Percentiles rank a stretch among this genome's conserved stretches.
Conservation (phyloP, 495 filamentous ascomycete species). For the Xylona heveae region DNA sequence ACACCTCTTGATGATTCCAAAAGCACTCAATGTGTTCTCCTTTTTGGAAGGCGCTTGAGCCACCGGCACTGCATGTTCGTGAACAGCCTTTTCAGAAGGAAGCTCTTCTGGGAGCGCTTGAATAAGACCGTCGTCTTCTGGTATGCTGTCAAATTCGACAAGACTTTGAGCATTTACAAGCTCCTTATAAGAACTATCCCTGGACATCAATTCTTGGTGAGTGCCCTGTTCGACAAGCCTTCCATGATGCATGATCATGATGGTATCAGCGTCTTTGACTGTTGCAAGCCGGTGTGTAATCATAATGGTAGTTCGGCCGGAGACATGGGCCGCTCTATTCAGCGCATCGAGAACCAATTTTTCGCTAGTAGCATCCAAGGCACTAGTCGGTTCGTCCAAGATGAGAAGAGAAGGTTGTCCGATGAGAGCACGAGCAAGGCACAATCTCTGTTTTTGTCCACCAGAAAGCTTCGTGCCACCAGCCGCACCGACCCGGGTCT, state of each 20-base stretch:
- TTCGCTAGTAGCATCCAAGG: constrained; percentile 56
- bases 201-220: constrained; percentile 20
- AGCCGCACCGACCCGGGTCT: constrained; percentile 28
- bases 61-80: background rate
- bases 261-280: constrained; percentile 26
- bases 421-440: constrained; percentile 45
- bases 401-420: constrained; percentile 65
- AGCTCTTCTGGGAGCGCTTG: background rate
- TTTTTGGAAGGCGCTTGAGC: no score
- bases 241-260: constrained; percentile 29
- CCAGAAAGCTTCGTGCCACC: constrained; percentile 35
- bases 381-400: constrained; percentile 68
- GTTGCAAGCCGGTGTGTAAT: constrained; percentile 39
- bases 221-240: constrained; percentile 25
- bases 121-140: background rate
- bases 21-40: no score
- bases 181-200: constrained; percentile 23
- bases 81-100: background rate
- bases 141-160: background rate
- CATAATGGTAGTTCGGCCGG: constrained; percentile 17
- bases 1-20: no score
- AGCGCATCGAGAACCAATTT: constrained; percentile 35
- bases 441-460: constrained; percentile 41
- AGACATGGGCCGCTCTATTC: constrained; percentile 7
- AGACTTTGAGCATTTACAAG: constrained; percentile 10